Base-by-base conservation (phyloP, 805 yeast species). In the Kurtzmaniella cleridarum region DNA sequence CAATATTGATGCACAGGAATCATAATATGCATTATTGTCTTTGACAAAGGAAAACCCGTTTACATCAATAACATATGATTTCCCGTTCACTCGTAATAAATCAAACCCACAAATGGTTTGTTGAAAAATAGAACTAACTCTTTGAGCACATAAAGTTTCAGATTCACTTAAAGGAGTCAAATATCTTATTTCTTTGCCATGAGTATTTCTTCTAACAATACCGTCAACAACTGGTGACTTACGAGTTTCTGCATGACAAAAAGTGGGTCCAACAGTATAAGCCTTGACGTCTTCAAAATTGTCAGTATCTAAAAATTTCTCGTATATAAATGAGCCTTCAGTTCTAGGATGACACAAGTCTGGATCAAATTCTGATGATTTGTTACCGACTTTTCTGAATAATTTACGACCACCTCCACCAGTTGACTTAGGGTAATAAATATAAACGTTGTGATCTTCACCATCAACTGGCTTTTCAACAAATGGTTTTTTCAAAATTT, bases 211-310 rank as follows among this genome's bases (percentile, higher is more conserved):
- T 54, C 97, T 76, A 18, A 93, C 99, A 41, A 93, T 86, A 34
- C 99, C 99, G 64, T 93, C 99, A n/a, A 93, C 98, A 3, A 93
- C 98, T 1, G 99, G 99, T 0, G 96, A 88, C 60, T 93, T 93
- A 54, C 99, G 76, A 1, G 99, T 93, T 57, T 93, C 99, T 0
- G 98, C 99, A 60, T 93, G 99, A 58, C 98, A 93, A 55, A 76
- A 93, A 14, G 68, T 68, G 2, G 83, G 79, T 1, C 98, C 98
- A 3, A 93, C 98, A 1, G 99, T 93, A 60, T 93, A 93, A 0
- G 98, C 98, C 64, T 93, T 93, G 45, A 93, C 99, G 61, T 93
- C 99, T 64, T 93, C 98, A 54, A 89, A 90, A 57, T 93, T 93
- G 60, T 93, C 97, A 2, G 98, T 91, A 57, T 93, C 97, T 91